Evolutionary conservation across 306 rosid species (phyloP), one percentile per base, ranked within the genome.

Genomic region (Vigna hirtella): DNA sequence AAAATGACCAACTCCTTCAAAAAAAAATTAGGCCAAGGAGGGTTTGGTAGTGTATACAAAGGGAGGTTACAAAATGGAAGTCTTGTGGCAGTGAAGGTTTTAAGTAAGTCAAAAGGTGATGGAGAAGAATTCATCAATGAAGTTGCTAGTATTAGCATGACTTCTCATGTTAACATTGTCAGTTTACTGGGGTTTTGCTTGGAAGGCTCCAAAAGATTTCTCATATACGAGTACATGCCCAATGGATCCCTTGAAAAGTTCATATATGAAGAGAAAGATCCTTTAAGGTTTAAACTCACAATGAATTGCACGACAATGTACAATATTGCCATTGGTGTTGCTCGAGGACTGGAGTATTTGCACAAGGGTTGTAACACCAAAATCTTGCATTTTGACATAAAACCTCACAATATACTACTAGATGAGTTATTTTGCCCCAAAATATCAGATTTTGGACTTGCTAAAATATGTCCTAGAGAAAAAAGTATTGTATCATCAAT

Each of bases 371-470:
- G 72, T 45, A 82, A 59, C 28, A 79, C 86, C 36, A 36, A 72
- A 45, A 86, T 82, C 36, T 69, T 82, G 43, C 89, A 86, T 79
- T 76, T 86, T 1, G 89, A 64, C 49, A 64, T 64, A 3, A 64
- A 36, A 79, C 84, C 85, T 56, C 85, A 84, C 30, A 84, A 84
- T 28, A 82, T 82, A 1, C 5, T 79, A 1, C 30, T 79, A 10
- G 83, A 79, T 40, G 73, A 71, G 47, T 14, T 36, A 2, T 83
- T 86, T 47, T 51, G 18, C 0, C 83, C 81, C 1, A 76, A 76
- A 55, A 53, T 86, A 4, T 82, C 85, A 1, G 86, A 83, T 59
- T 86, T 83, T 2, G 86, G 86, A 16, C 81, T 83, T 4, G 85
- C 87, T 0, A 86, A 80, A 73, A 72, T 86, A 18, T 86, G 87